Evolutionary conservation across 2,329 filamentous ascomycete genomes (phyloP), one percentile per base, ranked within the genome.

Genomic region (Talaromyces sp.): DNA sequence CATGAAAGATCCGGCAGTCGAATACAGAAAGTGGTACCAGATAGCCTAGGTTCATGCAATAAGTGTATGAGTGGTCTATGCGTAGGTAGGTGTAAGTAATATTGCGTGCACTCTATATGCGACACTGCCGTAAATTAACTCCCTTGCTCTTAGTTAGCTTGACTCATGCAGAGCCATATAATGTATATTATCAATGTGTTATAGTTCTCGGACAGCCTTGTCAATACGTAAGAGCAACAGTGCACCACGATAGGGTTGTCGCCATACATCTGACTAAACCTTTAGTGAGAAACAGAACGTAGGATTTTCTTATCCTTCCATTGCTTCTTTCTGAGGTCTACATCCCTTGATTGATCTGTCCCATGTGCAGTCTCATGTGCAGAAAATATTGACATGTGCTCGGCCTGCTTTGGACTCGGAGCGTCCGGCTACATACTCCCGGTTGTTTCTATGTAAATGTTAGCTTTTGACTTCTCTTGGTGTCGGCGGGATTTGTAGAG

Each of bases 311-410:
- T 3, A 35, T 1, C 2, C 35, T 45, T 60, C 57, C 2, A 60
- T 31, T 60, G 24, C 24, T 45, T 19, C 22, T 37, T 22, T 35
- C 33, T 6, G 27, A 7, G 5, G 27, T 31, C 27, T 31, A 31
- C 14, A 62, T 31, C 47, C 60, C 60, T 62, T 54, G 60, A 62
- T 54, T 54, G 60, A 62, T 22, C 37, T 14, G 14, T 62, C 60
- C 22, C 43, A 48, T 48, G 41, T 43, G 27, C 31, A 56, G 10
- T 11, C 24, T 50, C 47, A 50, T 13, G 16, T 13, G 27, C 22
- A 13, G n/a, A 13, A 57, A 57, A 39, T 7, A 5, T 31, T 31
- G 27, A 16, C 33, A 19, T 41, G 54, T 35, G 33, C 48, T 35
- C 16, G n/a, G 50, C 47, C 5, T 50, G 47, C 24, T 10, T n/a